phyloP scores from a whole-genome alignment of 495 filamentous ascomycete genomes.

The Mycothermus thermophilus region DNA sequence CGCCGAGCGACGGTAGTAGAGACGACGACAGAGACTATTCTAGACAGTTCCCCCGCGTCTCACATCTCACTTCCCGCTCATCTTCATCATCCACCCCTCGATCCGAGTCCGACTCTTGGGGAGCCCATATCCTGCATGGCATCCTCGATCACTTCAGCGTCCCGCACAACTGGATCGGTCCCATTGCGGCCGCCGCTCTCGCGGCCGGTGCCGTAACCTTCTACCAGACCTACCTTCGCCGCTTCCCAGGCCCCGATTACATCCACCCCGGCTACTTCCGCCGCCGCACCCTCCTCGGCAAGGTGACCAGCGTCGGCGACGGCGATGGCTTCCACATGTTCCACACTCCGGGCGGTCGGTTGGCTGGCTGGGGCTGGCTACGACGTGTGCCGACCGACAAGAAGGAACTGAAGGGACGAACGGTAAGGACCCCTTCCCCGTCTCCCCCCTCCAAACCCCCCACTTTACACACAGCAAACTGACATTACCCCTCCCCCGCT shows the following conservation, averaged over 20 bases:
- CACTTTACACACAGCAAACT: background rate
- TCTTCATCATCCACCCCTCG: too few species aligned
- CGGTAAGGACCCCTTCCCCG: conserved; percentile 36
- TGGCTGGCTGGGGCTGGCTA: conserved; percentile 86
- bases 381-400: conserved; percentile 55
- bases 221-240: conserved; percentile 63
- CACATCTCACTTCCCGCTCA: too few species aligned
- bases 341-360: conserved; percentile 79
- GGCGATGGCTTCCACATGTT: conserved; percentile 89
- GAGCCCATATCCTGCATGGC: background rate
- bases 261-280: conserved; percentile 59
- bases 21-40: too few species aligned
- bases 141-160: conserved; percentile 49
- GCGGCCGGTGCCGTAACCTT: conserved; percentile 46
- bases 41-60: too few species aligned
- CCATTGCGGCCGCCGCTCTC: conserved; percentile 52
- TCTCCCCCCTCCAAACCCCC: background rate
- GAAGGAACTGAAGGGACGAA: conserved; percentile 57
- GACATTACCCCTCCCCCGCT: background rate
- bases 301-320: conserved; percentile 88
- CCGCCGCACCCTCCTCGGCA: conserved; percentile 60
- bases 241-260: conserved; percentile 57
- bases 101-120: conserved; percentile 32
- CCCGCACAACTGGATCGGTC: conserved; percentile 50
- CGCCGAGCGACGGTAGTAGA: conserved; percentile 5